Conservation (phyloP, 179 eudicot genomes). For the Amaranthus tricolor region DNA sequence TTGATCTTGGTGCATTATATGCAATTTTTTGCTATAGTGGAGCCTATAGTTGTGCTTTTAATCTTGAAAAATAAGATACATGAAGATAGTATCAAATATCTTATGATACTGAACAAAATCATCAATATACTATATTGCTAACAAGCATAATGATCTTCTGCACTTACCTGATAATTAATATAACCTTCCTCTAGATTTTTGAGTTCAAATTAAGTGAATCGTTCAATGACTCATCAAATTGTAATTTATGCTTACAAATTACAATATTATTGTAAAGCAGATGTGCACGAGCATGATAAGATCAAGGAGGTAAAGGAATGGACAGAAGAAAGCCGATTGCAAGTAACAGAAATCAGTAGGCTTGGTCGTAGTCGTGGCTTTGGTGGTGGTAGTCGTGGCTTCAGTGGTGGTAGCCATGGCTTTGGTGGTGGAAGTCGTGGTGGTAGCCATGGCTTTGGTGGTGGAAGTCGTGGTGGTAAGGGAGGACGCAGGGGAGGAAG, state of each 20-base stretch:
- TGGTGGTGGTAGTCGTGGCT: neutral
- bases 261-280: neutral
- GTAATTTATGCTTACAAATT: neutral
- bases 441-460: neutral
- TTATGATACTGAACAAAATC: too few relatives aligned
- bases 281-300: neutral
- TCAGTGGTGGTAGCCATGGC: neutral
- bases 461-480: neutral
- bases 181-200: too few relatives aligned
- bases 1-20: too few relatives aligned
- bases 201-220: too few relatives aligned
- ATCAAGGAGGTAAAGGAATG: neutral
- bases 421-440: neutral
- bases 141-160: too few relatives aligned
- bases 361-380: neutral
- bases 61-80: too few relatives aligned
- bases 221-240: too few relatives aligned
- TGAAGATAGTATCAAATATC: too few relatives aligned
- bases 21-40: too few relatives aligned
- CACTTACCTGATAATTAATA: too few relatives aligned
- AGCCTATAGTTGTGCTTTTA: too few relatives aligned
- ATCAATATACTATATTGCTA: too few relatives aligned
- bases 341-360: neutral
- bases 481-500: neutral
- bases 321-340: neutral